These are phyloP conservation scores for Tetradesmus obliquus DNA, from an alignment of 139 green algal species.

Conservation along the genomic window DNA sequence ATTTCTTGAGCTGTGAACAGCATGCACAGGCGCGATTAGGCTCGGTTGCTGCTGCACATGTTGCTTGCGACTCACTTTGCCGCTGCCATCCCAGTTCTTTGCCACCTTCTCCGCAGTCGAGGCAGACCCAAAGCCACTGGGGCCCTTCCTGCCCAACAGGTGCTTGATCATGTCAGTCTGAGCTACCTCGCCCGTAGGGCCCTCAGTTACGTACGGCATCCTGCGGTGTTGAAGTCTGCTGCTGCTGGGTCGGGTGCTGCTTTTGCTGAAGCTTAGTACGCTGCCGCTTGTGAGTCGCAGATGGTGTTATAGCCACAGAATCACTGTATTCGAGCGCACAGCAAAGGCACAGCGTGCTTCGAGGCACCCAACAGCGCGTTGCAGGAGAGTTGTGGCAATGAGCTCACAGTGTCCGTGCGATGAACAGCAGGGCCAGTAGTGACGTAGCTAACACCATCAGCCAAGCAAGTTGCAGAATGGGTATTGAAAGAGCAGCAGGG, in stretches of 20 bases:
- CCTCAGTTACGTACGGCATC: slow-evolving; percentile 25
- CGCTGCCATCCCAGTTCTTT: slow-evolving; percentile 29
- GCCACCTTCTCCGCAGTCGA: slow-evolving; percentile 42
- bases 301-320: neutral
- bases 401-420: neutral
- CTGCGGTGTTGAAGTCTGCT: neutral
- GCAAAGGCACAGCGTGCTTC: neutral
- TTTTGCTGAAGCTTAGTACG: neutral
- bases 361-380: neutral
- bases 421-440: neutral
- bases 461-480: no score
- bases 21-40: neutral
- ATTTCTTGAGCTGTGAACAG: neutral
- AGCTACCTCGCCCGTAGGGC: neutral
- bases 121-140: slow-evolving; percentile 28
- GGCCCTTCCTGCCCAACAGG: slow-evolving; percentile 9
- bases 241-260: neutral
- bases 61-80: slow-evolving; percentile 4
- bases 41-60: neutral
- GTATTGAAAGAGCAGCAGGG: no score
- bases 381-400: neutral
- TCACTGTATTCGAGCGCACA: neutral
- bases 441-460: no score
- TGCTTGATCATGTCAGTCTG: slow-evolving; percentile 4
- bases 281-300: neutral